Evolutionary conservation across 2,329 filamentous ascomycete genomes (phyloP), one percentile per base, ranked within the genome.

Genomic region (Aspergillus sp.): DNA sequence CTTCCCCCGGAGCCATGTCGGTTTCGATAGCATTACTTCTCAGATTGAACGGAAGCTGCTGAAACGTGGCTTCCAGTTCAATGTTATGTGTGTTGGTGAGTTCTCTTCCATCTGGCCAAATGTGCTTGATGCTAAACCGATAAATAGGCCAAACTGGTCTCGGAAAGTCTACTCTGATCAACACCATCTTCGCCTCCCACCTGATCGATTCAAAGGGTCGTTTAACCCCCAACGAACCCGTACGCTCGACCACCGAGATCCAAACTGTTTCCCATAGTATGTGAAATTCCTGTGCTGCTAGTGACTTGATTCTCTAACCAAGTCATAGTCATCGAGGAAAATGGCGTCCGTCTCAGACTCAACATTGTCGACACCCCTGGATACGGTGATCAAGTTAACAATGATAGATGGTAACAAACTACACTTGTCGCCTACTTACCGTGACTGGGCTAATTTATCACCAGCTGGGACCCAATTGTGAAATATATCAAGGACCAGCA

Each of bases 401-500:
- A 99, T 79, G 95, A 99, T 82, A 90, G 95, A 85, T 99, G 95
- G 81, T 83, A 75, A 66, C 66, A 52, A 17, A 41, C 11, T 17
- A 56, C 40, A 51, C 35, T 41, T n/a, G 21, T 55, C 40, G 48
- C 19, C 17, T 31, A n/a, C 54, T 43, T 43, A 27, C n/a, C n/a
- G 40, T 27, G 12, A 56, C 19, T 43, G 44, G 40, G 60, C 64
- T 70, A 62, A 71, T 66, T 52, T 59, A 49, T 55, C 39, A 49
- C 17, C 63, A 83, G 80, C 88, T 99, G 95, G 95, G 95, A 99
- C 75, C 95, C 95, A 64, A 99, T 99, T 77, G 93, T 99, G 84
- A 99, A 99, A 84, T 99, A 99, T 82, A 99, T 99, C 86, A 99
- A 99, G 86, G 95, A 99, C 80, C 95, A 99, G 84, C 95, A 99